A percentile compares a stretch with the other conserved stretches of the same genome.
These are phyloP conservation scores for Wickerhamomyces pijperi DNA, from an alignment of 805 yeast genomes.

Conservation along the genomic window DNA sequence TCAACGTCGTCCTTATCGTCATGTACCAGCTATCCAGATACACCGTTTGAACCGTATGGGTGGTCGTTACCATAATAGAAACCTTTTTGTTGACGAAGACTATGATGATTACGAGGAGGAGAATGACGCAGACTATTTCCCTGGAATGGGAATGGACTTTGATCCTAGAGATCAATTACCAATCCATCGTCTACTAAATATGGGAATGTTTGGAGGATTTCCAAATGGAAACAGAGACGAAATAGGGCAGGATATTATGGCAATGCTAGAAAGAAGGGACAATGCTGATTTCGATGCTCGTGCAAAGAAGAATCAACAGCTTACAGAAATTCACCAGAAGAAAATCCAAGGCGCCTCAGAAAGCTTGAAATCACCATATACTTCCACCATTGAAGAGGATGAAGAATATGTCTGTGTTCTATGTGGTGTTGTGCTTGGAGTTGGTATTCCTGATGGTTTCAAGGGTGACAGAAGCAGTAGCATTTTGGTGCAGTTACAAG, in stretches of 20 bases:
- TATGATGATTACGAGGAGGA: conserved; percentile 6
- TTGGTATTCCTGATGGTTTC: conserved; percentile 52
- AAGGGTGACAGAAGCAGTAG: conserved; percentile 19
- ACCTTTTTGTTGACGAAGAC: not conserved
- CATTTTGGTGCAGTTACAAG: conserved; percentile 21
- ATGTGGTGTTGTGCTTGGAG: conserved; percentile 67
- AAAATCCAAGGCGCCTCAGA: not conserved
- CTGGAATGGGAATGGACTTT: conserved; percentile 1
- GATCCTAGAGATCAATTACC: not conserved
- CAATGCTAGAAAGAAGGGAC: conserved; percentile 12
- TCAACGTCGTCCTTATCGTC: no score
- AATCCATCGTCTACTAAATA: not conserved
- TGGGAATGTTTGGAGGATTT: not conserved
- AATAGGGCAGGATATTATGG: conserved; percentile 7
- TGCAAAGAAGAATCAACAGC: conserved; percentile 5
- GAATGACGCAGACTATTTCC: conserved; percentile 6
- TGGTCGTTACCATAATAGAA: no score
- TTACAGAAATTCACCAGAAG: conserved; percentile 1
- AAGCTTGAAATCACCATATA: conserved; percentile 8
- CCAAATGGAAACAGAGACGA: conserved; percentile 5
- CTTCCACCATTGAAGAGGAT: conserved; percentile 20
- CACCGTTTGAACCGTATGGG: no score
- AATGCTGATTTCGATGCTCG: conserved; percentile 8
- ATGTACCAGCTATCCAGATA: no score
- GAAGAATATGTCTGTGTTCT: conserved; percentile 43